phyloP scores from a whole-genome alignment of 768 basidiomycete species.

The Leccinum variicolor region DNA sequence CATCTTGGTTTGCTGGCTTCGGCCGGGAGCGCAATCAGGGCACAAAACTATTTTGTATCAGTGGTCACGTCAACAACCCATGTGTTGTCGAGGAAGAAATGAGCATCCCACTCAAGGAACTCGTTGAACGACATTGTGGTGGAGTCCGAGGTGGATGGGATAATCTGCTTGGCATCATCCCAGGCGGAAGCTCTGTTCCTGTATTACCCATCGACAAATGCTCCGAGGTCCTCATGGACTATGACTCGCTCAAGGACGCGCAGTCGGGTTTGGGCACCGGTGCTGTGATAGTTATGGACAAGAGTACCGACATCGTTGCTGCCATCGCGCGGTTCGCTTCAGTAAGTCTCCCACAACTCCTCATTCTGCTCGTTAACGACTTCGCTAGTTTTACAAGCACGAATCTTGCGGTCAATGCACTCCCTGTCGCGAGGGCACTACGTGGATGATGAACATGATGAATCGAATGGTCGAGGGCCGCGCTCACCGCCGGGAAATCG shows the following conservation, averaged over 20 bases:
- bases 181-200: constrained; percentile 93
- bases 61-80: constrained; percentile 97
- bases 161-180: constrained; percentile 94
- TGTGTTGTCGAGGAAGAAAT: constrained; percentile 99
- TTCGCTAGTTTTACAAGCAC: constrained; percentile 87
- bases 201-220: constrained; percentile 82
- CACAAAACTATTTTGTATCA: constrained; percentile 96
- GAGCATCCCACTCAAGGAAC: constrained; percentile 92
- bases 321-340: constrained; percentile 94
- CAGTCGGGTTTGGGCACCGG: constrained; percentile 97
- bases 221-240: constrained; percentile 95
- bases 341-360: constrained; percentile 34
- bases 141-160: constrained; percentile 95
- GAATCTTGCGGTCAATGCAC: constrained; percentile 98
- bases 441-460: constrained; percentile 99
- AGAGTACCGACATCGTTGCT: constrained; percentile 90
- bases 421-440: constrained; percentile 91
- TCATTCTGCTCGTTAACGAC: constrained; percentile 1
- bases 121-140: constrained; percentile 96
- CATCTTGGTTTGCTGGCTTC: constrained; percentile 88
- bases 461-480: constrained; percentile 91
- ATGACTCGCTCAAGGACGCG: constrained; percentile 93
- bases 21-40: constrained; percentile 91
- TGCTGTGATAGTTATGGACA: constrained; percentile 99
- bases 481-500: constrained; percentile 90